Evolutionary conservation across 2,329 filamentous ascomycete genomes (phyloP).

Genomic region (Pestalotiopsis fici): DNA sequence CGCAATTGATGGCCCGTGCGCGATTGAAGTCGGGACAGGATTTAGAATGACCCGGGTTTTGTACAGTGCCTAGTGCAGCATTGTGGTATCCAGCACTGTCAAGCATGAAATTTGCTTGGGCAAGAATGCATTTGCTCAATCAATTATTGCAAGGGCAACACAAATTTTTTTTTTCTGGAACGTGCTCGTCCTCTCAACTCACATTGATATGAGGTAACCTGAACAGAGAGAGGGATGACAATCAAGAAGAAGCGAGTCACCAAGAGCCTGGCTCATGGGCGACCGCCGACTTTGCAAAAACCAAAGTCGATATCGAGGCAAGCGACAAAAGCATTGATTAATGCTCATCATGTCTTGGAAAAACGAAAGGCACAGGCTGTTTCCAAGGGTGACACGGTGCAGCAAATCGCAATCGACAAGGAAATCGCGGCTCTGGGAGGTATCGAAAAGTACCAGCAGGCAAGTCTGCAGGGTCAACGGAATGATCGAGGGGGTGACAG

Average conservation of each 20-base stretch:
- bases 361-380: constrained; percentile 61
- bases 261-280: constrained; percentile 52
- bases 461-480: constrained; percentile 69
- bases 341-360: constrained; percentile 65
- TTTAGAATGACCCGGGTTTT: neutral
- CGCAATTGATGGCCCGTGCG: constrained; percentile 1
- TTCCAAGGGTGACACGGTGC: constrained; percentile 51
- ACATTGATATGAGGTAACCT: neutral
- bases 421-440: constrained; percentile 62
- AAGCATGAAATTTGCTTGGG: neutral
- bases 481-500: constrained; percentile 68
- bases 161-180: neutral
- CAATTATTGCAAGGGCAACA: neutral
- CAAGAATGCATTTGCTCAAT: neutral
- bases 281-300: constrained; percentile 56
- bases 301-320: constrained; percentile 63
- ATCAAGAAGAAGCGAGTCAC: constrained; percentile 43
- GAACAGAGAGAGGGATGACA: constrained; percentile 38
- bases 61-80: neutral
- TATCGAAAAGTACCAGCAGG: constrained; percentile 64
- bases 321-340: constrained; percentile 65
- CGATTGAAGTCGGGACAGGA: neutral
- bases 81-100: neutral
- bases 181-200: neutral
- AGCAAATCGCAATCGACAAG: constrained; percentile 45